Evolutionary conservation across 805 yeast species (phyloP), one percentile per base, ranked within the genome.

Genomic region (Starmera amethionina): DNA sequence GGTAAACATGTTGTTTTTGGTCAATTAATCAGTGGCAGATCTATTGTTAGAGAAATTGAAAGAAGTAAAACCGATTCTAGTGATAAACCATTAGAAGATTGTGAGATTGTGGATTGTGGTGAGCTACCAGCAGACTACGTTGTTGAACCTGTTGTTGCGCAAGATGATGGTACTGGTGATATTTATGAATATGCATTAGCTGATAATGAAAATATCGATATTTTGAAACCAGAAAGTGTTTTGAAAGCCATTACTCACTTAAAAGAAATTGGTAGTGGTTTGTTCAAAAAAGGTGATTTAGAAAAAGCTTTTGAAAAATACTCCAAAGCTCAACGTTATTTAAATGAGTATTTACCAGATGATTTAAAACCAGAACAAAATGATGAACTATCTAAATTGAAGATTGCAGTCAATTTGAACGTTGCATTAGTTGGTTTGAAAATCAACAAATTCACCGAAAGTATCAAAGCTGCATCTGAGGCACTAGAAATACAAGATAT

Each of bases 1-100:
- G 94, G 90, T 22, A 90, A 90, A 61, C 98, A 93, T 60, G 97
- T 89, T 39, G 97, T 93, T 3, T 93, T 93, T 59, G 98, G 98
- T 46, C 77, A 83, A 59, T 88, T 93, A 32, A 63, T 90, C 38
- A 63, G 72, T 34, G 97, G 97, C 33, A 89, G 85, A 59, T 76
- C 87, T 8, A 61, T 86, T 28, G 88, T 85, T 8, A 78, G 95
- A 48, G 68, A 73, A 42, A 70, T 93, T 45, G 99, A 93, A 62
- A 72, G 77, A 53, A 65, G 70, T 32, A 75, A 75, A 44, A 85
- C 87, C 25, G 80, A 70, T 33, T 65, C 67, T 4, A 68, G 65
- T 33, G 97, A 90, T 58, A 75, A 70, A 52, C 98, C 99, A 25
- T 52, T 62, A 8, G 64, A 67, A 32, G 84, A 79, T 33, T 85